Conservation (phyloP, 177 flowering plant genomes). For the Vitis hybrid region DNA sequence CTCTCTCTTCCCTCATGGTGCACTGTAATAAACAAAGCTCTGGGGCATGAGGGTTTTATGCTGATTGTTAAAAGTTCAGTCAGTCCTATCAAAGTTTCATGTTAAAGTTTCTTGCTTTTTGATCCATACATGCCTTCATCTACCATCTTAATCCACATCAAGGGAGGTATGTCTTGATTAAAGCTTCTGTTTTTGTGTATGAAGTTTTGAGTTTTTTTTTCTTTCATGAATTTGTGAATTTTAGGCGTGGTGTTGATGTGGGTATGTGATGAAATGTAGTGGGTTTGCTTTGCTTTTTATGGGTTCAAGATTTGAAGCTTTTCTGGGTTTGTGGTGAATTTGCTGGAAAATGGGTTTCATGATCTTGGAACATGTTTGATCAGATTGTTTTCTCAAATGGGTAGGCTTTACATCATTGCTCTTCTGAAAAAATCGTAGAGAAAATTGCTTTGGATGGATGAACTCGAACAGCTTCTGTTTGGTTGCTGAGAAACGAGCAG, state of each 20-base stretch:
- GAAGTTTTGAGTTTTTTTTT: background rate
- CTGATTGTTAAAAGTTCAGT: conserved; percentile 11
- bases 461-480: background rate
- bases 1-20: conserved; percentile 24
- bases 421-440: no score
- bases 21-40: conserved; percentile 17
- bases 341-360: background rate
- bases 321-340: background rate
- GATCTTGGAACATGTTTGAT: background rate
- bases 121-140: conserved; percentile 21
- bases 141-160: conserved; percentile 10
- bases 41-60: conserved; percentile 11
- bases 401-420: background rate
- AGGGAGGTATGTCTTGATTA: conserved; percentile 19
- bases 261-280: background rate
- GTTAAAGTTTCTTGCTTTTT: conserved; percentile 16
- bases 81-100: conserved; percentile 6
- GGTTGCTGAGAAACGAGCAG: background rate
- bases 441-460: background rate
- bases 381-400: conserved; percentile 1
- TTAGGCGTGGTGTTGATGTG: background rate
- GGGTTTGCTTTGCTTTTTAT: background rate
- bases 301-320: background rate
- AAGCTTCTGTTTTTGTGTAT: background rate
- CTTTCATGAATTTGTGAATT: conserved; percentile 3